A percentile compares a stretch with the other conserved stretches of the same genome.
Conservation (phyloP, 2,329 filamentous ascomycete species). For the Neobulgaria alba region DNA sequence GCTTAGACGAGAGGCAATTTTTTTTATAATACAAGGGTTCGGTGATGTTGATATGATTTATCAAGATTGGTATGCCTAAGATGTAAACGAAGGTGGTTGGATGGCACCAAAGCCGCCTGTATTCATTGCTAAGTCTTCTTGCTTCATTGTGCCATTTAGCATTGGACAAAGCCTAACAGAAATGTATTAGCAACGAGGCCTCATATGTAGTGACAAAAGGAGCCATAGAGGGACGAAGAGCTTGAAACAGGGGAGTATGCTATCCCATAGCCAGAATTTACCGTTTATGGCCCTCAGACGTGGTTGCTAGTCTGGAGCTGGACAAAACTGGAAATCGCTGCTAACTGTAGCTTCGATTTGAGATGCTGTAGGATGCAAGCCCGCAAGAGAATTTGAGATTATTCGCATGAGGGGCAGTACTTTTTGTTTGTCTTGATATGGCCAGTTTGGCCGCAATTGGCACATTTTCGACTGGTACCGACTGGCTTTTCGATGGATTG, state of each 20-base stretch:
- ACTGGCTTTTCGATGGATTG: slow-evolving; percentile 42
- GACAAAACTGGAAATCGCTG: neutral
- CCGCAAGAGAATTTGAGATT: too few species aligned
- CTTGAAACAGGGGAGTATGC: too few species aligned
- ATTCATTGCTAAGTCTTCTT: slow-evolving; percentile 45
- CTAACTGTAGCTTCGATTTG: neutral
- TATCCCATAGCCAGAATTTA: too few species aligned
- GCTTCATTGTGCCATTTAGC: slow-evolving; percentile 73
- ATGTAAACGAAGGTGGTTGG: slow-evolving; percentile 13
- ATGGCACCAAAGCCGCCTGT: slow-evolving; percentile 48
- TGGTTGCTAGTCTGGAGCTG: neutral
- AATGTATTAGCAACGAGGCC: slow-evolving; percentile 26
- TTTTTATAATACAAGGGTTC: too few species aligned
- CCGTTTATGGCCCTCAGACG: too few species aligned
- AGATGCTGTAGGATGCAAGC: too few species aligned
- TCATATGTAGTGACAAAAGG: too few species aligned
- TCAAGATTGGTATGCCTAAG: too few species aligned
- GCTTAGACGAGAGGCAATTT: too few species aligned
- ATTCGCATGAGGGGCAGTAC: slow-evolving; percentile 38
- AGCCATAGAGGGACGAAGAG: too few species aligned
- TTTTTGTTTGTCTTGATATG: slow-evolving; percentile 99
- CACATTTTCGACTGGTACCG: slow-evolving; percentile 83
- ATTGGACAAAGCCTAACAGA: slow-evolving; percentile 65
- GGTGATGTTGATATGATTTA: too few species aligned
- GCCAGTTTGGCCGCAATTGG: slow-evolving; percentile 91